Conservation (phyloP, 371 early-diverging fungal species). For the Mortierella sp. region DNA sequence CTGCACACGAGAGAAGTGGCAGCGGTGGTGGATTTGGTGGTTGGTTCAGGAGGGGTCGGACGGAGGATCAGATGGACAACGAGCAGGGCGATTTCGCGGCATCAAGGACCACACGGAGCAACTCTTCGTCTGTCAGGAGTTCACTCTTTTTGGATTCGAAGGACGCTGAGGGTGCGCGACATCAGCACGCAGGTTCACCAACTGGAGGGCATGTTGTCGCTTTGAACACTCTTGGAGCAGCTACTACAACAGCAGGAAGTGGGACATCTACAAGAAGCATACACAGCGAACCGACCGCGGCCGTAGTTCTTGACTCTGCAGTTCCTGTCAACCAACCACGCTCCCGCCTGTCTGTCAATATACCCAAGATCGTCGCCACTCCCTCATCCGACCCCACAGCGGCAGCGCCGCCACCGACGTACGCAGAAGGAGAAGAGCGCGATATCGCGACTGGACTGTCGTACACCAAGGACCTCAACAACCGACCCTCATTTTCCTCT, state of each 20-base stretch:
- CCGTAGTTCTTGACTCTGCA: background rate
- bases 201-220: constrained; percentile 6
- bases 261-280: background rate
- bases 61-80: background rate
- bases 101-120: background rate
- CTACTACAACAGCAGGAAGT: background rate
- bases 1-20: background rate
- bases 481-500: constrained; percentile 9
- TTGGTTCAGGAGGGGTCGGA: constrained; percentile 1
- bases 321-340: background rate
- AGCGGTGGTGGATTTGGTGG: background rate
- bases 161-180: background rate
- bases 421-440: constrained; percentile 19
- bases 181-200: background rate
- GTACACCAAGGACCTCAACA: background rate
- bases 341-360: constrained; percentile 19
- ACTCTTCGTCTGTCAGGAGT: background rate
- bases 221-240: constrained; percentile 1
- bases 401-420: background rate
- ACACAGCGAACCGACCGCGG: background rate
- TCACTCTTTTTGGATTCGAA: background rate
- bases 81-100: background rate
- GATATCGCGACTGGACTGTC: background rate
- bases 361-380: constrained; percentile 23
- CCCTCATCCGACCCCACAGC: background rate